Base-by-base conservation (phyloP, 495 filamentous ascomycete genomes). In the Parmelia sp. region DNA sequence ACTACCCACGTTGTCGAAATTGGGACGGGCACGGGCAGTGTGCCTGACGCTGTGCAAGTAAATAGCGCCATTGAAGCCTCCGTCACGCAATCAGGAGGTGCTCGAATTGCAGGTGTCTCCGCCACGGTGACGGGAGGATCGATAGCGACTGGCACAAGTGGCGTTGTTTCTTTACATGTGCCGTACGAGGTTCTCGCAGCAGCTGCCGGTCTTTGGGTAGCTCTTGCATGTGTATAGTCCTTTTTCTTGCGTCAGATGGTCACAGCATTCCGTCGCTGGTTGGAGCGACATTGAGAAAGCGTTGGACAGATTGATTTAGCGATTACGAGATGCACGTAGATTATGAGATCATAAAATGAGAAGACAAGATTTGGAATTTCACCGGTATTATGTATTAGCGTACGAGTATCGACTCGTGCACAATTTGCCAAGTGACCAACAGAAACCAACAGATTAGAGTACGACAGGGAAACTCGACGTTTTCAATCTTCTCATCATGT, bases 21-120 rank as follows among this genome's bases (percentile, higher is more conserved):
- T 64, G 82, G 82, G 7, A 81, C 77, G 8, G 90, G 90, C 0
- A 72, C 76, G 10, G 71, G 78, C 47, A 76, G 81, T 4, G 84
- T 96, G 12, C 93, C 93, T 0, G 80, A 81, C 55, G 91, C 92
- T 3, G 88, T 86, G 0, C 73, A 71, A 25, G 90, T 94, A 9
- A 39, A 76, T 10, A 86, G 87, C 66, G 78, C 91, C 1, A 85
- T 90, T 4, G 80, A 80, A 25, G 76, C 74, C 0, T 73, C 73
- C 9, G 72, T 70, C 29, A 62, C 66, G 33, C 45, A 62, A 42
- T 51, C 64, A 10, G 76, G 67, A 62, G 77, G 74, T n/a, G 67
- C 72, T 23, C 75, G 73, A 17, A 61, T 69, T 15, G 62, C 44
- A 33, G 57, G 23, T 35, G 44, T 57, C 5, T 37, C 64, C 6